Evolutionary conservation across 2,329 filamentous ascomycete genomes (phyloP).

Genomic region (Epichloe amarillans): DNA sequence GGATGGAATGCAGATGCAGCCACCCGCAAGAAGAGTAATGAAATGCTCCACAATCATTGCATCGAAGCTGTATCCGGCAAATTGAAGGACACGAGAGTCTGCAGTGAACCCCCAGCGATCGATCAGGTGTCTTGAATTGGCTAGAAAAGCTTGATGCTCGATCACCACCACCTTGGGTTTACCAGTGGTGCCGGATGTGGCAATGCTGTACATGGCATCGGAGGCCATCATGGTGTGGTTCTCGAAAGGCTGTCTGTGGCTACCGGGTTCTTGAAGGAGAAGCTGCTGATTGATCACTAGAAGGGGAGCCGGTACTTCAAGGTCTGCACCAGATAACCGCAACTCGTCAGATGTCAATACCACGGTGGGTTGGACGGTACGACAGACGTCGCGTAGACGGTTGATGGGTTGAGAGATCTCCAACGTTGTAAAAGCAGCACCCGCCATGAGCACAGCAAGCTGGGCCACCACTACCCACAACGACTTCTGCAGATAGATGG

Average conservation of each 20-base stretch:
- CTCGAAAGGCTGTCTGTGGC: neutral
- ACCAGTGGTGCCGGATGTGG: neutral
- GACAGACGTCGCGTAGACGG: neutral
- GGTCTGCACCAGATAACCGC: neutral
- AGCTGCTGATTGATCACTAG: too few species aligned
- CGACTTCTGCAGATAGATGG: neutral
- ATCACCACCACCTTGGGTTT: neutral
- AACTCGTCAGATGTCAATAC: neutral
- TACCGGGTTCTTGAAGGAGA: too few species aligned
- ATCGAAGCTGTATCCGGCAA: constrained; percentile 2
- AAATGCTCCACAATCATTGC: neutral
- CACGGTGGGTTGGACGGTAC: neutral
- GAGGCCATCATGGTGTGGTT: neutral
- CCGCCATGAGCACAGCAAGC: neutral
- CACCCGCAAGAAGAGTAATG: neutral
- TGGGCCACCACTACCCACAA: neutral
- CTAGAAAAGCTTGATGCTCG: neutral
- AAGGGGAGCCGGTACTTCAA: neutral
- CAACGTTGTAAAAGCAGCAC: neutral
- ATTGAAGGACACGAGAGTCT: constrained; percentile 1
- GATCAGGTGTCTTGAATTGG: neutral
- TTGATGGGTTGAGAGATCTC: neutral
- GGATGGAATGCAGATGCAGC: neutral
- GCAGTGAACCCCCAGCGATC: neutral
- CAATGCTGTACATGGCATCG: neutral